Conservation (phyloP, 495 filamentous ascomycete species). For the Podospora bellae-mahoneyi region DNA sequence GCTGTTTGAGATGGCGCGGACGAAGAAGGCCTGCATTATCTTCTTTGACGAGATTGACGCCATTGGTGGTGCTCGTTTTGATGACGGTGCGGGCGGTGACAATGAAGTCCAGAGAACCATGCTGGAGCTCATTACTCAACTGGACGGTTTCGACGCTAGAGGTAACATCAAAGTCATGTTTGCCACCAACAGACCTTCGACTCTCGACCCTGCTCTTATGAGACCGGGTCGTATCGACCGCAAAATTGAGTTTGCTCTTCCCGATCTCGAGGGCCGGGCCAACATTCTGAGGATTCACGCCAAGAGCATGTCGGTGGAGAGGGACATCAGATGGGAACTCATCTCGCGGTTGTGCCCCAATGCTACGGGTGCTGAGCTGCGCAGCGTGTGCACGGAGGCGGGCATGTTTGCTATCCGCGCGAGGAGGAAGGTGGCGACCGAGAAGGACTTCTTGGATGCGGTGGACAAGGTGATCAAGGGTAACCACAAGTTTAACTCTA, state of each 20-base stretch:
- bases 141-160: slow-evolving; percentile 94
- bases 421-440: slow-evolving; percentile 93
- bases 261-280: slow-evolving; percentile 92
- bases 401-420: slow-evolving; percentile 99
- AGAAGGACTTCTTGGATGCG: slow-evolving; percentile 97
- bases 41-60: slow-evolving; percentile 99
- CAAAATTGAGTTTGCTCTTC: slow-evolving; percentile 97
- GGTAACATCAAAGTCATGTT: slow-evolving; percentile 99
- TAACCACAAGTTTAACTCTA: slow-evolving; percentile 98
- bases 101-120: slow-evolving; percentile 99
- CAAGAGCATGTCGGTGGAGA: slow-evolving; percentile 99
- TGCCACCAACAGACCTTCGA: slow-evolving; percentile 94
- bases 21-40: slow-evolving; percentile 99
- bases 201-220: slow-evolving; percentile 94
- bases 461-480: slow-evolving; percentile 99
- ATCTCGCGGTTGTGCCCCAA: slow-evolving; percentile 96
- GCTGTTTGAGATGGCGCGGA: slow-evolving; percentile 98
- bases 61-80: slow-evolving; percentile 95
- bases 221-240: slow-evolving; percentile 95
- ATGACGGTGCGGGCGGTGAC: slow-evolving; percentile 95
- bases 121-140: slow-evolving; percentile 96
- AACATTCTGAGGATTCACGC: slow-evolving; percentile 98
- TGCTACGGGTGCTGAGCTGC: slow-evolving; percentile 89
- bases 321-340: slow-evolving; percentile 97
- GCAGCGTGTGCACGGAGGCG: slow-evolving; percentile 96